Evolutionary conservation across 192 early-diverging fungal genomes (phyloP), one percentile per base, ranked within the genome.

Genomic region (Mortierella antarctica): DNA sequence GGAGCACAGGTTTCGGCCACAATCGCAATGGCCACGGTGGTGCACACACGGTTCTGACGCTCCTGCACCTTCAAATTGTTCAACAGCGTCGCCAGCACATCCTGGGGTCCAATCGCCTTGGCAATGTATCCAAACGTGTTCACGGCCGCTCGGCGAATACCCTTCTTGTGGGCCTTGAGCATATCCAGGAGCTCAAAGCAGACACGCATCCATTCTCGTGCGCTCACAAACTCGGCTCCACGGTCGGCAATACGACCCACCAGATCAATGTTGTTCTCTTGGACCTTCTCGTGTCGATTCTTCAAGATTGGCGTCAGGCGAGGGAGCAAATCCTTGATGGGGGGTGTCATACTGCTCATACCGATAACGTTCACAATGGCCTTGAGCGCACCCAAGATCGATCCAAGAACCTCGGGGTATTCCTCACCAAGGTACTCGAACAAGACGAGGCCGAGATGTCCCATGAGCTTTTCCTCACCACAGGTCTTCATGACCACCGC

Each of bases 81-180:
- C 17, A 99, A 87, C 53, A 99, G 83, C 11, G 97, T 99, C n/a
- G 96, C 94, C 44, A 99, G 77, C 0, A 99, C 98, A 86, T 99
- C 98, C 83, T 99, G 98, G 2, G 98, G 98, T 21, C 98, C 98
- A 73, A 99, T 99, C 5, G 98, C 98, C 81, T 95, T 96, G 61
- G 98, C 97, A 69, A 99, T 99, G 82, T 97, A 99, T 53, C 98
- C 98, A 85, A 99, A 99, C 2, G 98, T 99, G 85, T 94, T 98
- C 67, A 99, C 95, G 7, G 98, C 93, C 0, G 98, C 97, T 69
- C 98, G 90, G 11, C 97, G 93, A 74, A 98, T 98, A 47, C 93
- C 93, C 83, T 95, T 98, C 67, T 95, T 94, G 85, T 96, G 96
- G 0, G 98, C 96, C 68, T 97, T 97, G 62, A 99, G 86, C 85